phyloP scores from a whole-genome alignment of 2,329 filamentous ascomycete genomes.

The Neonectria hederae region DNA sequence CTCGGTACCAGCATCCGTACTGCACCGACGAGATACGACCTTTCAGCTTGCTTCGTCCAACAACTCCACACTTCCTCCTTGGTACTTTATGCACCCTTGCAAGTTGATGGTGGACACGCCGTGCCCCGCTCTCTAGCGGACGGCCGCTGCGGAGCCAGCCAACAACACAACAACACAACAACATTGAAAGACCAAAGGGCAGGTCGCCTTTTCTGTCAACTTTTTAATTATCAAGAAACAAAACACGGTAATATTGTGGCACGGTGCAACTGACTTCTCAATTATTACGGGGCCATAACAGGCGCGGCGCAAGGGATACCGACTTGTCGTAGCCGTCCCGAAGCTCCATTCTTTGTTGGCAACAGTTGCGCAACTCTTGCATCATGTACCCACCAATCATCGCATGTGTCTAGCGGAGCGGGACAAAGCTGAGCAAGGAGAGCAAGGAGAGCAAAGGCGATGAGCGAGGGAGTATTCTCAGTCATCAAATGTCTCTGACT shows the following conservation, averaged over 20 bases:
- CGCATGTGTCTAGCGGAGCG: slow-evolving; percentile 10
- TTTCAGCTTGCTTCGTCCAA: slow-evolving; percentile 39
- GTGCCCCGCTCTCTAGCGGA: slow-evolving; percentile 27
- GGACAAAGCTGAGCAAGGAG: slow-evolving; percentile 16
- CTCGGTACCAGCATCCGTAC: slow-evolving; percentile 14
- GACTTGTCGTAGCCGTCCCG: slow-evolving; percentile 4
- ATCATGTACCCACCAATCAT: slow-evolving; percentile 35
- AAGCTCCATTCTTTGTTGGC: slow-evolving; percentile 4
- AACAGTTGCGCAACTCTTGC: slow-evolving; percentile 16
- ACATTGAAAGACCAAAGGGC: slow-evolving; percentile 25
- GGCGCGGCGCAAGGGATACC: neutral
- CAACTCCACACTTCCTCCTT: slow-evolving; percentile 39
- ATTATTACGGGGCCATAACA: neutral
- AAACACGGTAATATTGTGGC: slow-evolving; percentile 28
- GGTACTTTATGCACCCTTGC: slow-evolving; percentile 25
- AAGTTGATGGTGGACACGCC: slow-evolving; percentile 21
- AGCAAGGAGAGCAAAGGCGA: slow-evolving; percentile 7
- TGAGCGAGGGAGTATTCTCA: neutral
- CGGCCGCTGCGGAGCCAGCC: slow-evolving; percentile 24
- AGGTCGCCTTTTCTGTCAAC: slow-evolving; percentile 32
- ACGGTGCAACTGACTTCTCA: slow-evolving; percentile 5
- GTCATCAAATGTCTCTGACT: slow-evolving; percentile 24
- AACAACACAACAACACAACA: slow-evolving; percentile 21
- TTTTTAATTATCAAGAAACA: slow-evolving; percentile 26
- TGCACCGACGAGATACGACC: slow-evolving; percentile 7